Percentiles rank a stretch among this genome's conserved stretches.
Conservation (phyloP, 257 asterid genomes). For the Ligustrum vulgare region DNA sequence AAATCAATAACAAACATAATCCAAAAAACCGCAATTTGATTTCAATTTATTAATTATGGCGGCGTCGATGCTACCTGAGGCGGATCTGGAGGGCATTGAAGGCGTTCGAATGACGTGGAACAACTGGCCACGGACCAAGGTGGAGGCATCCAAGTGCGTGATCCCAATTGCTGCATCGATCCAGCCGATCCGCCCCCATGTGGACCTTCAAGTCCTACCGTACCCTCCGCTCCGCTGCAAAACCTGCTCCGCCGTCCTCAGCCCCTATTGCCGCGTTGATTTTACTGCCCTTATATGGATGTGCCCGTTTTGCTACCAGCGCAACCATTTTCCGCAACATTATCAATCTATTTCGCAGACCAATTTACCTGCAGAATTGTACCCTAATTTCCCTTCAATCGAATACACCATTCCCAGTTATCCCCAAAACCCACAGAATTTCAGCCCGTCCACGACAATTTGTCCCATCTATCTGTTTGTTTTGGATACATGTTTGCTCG, state of each 20-base stretch:
- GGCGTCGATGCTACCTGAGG: slow-evolving; percentile 79
- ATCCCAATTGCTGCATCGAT: slow-evolving; percentile 97
- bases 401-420: slow-evolving; percentile 49
- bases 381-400: slow-evolving; percentile 78
- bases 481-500: slow-evolving; percentile 87
- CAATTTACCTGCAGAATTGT: slow-evolving; percentile 81
- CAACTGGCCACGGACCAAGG: slow-evolving; percentile 91
- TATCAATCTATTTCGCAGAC: slow-evolving; percentile 67
- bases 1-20: not conserved
- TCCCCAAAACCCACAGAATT: slow-evolving; percentile 57
- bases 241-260: slow-evolving; percentile 72
- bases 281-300: slow-evolving; percentile 88
- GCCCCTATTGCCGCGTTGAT: slow-evolving; percentile 83
- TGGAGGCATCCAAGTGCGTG: slow-evolving; percentile 95
- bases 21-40: not conserved
- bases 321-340: slow-evolving; percentile 79
- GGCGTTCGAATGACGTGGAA: slow-evolving; percentile 95
- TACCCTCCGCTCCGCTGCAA: slow-evolving; percentile 87
- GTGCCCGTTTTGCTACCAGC: slow-evolving; percentile 93
- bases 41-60: slow-evolving; percentile 37
- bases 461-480: slow-evolving; percentile 76
- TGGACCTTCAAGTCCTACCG: slow-evolving; percentile 65
- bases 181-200: slow-evolving; percentile 87
- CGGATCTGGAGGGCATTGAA: slow-evolving; percentile 91
- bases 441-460: slow-evolving; percentile 23